Percentiles rank a stretch among this genome's conserved stretches.
These are phyloP conservation scores for Metschnikowia cubensis DNA, from an alignment of 805 yeast species.

Conservation along the genomic window DNA sequence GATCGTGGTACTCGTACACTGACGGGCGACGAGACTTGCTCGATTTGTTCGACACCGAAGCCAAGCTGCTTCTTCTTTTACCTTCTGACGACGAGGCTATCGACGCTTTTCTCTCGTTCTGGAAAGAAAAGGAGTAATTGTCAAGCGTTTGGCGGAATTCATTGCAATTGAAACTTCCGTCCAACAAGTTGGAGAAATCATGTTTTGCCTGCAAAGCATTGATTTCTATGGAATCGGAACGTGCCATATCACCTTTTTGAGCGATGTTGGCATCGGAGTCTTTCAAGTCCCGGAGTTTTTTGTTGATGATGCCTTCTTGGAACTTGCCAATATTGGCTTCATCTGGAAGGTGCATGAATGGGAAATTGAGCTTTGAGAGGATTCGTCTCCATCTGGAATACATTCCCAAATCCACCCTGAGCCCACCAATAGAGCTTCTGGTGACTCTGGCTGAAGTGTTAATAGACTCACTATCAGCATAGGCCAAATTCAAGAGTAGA, in stretches of 20 bases:
- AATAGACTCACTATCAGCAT: conserved; percentile 21
- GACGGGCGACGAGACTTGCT: conserved; percentile 14
- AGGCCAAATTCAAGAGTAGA: conserved; percentile 4
- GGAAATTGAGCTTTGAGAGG: conserved; percentile 35
- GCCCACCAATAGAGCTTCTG: conserved; percentile 26
- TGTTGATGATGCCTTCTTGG: conserved; percentile 15
- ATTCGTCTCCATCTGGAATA: conserved; percentile 39
- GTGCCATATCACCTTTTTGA: not conserved
- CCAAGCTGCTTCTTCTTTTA: conserved; percentile 13
- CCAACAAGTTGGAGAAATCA: conserved; percentile 38
- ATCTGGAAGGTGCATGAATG: conserved; percentile 44
- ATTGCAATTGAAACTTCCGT: conserved; percentile 25
- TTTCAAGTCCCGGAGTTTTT: conserved; percentile 1
- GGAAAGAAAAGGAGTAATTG: conserved; percentile 25
- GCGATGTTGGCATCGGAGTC: not conserved
- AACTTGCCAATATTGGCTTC: conserved; percentile 27
- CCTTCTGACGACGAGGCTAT: conserved; percentile 4
- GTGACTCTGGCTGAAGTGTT: conserved; percentile 25
- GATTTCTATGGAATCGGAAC: conserved; percentile 5
- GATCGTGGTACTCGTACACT: conserved; percentile 11
- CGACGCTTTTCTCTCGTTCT: conserved; percentile 7
- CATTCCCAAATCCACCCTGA: conserved; percentile 26
- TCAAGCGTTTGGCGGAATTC: conserved; percentile 30
- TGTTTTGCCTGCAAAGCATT: conserved; percentile 20
- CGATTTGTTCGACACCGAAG: conserved; percentile 15